A percentile compares a stretch with the other conserved stretches of the same genome.
These are phyloP conservation scores for Pichia sp. DNA, from an alignment of 1,139 yeast species.

Conservation along the genomic window DNA sequence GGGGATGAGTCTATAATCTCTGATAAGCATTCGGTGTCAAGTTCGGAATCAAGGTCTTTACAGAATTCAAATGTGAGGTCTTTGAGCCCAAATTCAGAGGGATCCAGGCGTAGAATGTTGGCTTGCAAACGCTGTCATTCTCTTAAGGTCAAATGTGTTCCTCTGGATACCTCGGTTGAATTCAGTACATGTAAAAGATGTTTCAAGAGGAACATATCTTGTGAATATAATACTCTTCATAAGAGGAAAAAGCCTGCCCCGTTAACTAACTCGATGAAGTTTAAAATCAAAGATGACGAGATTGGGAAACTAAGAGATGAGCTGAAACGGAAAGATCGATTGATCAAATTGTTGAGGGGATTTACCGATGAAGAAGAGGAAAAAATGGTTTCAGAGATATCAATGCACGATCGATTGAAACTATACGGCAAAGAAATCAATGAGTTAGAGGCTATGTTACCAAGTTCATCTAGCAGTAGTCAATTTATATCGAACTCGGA, in stretches of 20 bases:
- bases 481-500: slow-evolving; percentile 33
- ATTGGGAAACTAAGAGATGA: slow-evolving; percentile 16
- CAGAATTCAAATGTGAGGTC: background rate
- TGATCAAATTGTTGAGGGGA: slow-evolving; percentile 17
- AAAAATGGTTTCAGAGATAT: background rate
- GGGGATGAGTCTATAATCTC: background rate
- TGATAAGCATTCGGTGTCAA: background rate
- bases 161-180: slow-evolving; percentile 54
- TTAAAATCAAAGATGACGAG: slow-evolving; percentile 15
- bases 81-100: background rate
- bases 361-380: slow-evolving; percentile 15
- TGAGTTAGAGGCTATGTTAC: slow-evolving; percentile 29
- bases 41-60: background rate
- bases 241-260: slow-evolving; percentile 41
- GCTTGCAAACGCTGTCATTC: slow-evolving; percentile 83
- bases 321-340: slow-evolving; percentile 19
- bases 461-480: slow-evolving; percentile 28
- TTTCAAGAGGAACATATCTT: slow-evolving; percentile 53
- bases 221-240: slow-evolving; percentile 66
- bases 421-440: slow-evolving; percentile 35
- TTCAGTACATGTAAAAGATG: slow-evolving; percentile 72
- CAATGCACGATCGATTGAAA: slow-evolving; percentile 12
- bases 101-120: slow-evolving; percentile 37
- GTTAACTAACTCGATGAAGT: slow-evolving; percentile 12
- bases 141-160: slow-evolving; percentile 77